Conservation (phyloP, 371 early-diverging fungal genomes). For the Enterospora canceri region DNA sequence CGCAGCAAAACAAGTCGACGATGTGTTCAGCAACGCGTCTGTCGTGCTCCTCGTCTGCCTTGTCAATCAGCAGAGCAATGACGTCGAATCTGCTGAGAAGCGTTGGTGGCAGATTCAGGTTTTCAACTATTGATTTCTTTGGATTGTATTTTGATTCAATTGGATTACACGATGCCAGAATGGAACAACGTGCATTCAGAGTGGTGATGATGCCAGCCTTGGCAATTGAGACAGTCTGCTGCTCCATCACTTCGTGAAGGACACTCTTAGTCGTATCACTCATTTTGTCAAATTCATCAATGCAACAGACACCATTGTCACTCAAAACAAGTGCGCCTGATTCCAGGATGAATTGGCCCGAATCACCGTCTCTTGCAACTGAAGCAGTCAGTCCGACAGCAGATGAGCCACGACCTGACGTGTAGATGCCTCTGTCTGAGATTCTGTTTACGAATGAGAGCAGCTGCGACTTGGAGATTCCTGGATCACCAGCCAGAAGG, state of each 20-base stretch:
- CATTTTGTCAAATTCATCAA: conserved; percentile 58
- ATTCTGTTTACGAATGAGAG: conserved; percentile 68
- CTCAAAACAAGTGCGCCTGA: conserved; percentile 56
- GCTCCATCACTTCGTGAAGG: conserved; percentile 58
- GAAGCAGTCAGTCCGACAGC: conserved; percentile 97
- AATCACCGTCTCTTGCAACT: conserved; percentile 88
- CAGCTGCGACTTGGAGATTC: conserved; percentile 56
- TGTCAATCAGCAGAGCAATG: conserved; percentile 55
- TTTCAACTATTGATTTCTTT: conserved; percentile 56
- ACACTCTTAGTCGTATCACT: conserved; percentile 58
- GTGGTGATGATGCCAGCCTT: conserved; percentile 59
- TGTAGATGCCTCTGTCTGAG: conserved; percentile 90
- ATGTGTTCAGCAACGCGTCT: conserved; percentile 54
- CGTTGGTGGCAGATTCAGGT: conserved; percentile 56
- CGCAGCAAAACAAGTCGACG: conserved; percentile 18
- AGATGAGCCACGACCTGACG: conserved; percentile 90
- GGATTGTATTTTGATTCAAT: conserved; percentile 55
- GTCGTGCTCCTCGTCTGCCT: conserved; percentile 49
- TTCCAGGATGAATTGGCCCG: conserved; percentile 74
- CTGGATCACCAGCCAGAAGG: conserved; percentile 57
- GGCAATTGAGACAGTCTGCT: conserved; percentile 56
- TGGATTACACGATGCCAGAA: conserved; percentile 57
- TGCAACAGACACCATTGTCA: conserved; percentile 56
- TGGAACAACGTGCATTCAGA: conserved; percentile 56
- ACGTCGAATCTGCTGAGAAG: conserved; percentile 57